phyloP scores from a whole-genome alignment of 1,284 basidiomycete genomes.

The Cryptococcus sp. region DNA sequence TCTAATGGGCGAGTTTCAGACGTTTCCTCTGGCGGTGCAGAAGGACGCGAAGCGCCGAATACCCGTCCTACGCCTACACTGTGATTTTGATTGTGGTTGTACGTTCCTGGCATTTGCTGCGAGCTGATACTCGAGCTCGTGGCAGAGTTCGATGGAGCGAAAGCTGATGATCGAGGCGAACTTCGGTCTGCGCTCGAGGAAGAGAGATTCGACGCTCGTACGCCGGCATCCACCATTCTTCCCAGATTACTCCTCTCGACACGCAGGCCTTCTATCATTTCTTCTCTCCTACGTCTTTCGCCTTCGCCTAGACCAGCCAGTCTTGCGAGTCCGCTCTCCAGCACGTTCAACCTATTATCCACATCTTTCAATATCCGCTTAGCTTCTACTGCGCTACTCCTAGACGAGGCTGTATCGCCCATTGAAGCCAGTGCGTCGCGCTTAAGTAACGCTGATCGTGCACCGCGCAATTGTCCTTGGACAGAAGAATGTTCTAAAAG shows the following conservation, averaged over 20 bases:
- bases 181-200: background rate
- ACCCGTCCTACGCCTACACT: slow-evolving; percentile 62
- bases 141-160: slow-evolving; percentile 1
- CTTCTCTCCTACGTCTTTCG: slow-evolving; percentile 75
- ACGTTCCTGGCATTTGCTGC: slow-evolving; percentile 4
- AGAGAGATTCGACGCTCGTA: slow-evolving; percentile 23
- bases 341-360: slow-evolving; percentile 65
- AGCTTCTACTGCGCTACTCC: slow-evolving; percentile 75
- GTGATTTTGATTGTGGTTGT: slow-evolving; percentile 14
- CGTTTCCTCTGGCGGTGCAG: slow-evolving; percentile 70
- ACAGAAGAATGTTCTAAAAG: slow-evolving; percentile 78
- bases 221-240: slow-evolving; percentile 50
- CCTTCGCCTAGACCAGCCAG: slow-evolving; percentile 70
- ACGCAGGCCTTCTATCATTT: slow-evolving; percentile 75
- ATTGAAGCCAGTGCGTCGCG: slow-evolving; percentile 77
- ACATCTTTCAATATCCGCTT: slow-evolving; percentile 78
- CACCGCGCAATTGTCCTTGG: slow-evolving; percentile 70
- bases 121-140: background rate
- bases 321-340: slow-evolving; percentile 65
- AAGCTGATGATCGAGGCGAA: background rate
- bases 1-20: slow-evolving; percentile 82
- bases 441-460: slow-evolving; percentile 80
- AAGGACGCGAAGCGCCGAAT: slow-evolving; percentile 62
- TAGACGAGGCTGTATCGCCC: slow-evolving; percentile 71
- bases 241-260: slow-evolving; percentile 64